These are phyloP conservation scores for Suillus plorans DNA, from an alignment of 768 basidiomycete genomes.

Conservation along the genomic window DNA sequence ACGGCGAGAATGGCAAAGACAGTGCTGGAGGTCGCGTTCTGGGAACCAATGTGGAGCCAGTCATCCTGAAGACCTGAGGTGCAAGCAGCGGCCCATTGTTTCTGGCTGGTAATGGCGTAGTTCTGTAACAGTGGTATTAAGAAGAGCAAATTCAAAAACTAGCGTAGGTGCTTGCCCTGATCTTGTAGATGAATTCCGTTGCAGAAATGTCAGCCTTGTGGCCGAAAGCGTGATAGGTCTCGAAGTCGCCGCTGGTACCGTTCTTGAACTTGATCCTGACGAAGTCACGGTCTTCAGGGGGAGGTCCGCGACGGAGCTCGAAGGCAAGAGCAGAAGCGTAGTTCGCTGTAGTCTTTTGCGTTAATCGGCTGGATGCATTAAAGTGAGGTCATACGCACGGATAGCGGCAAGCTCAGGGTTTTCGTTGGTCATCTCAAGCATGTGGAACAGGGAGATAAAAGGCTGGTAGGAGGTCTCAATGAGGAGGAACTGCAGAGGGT, in stretches of 20 bases:
- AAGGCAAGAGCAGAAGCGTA: constrained; percentile 73
- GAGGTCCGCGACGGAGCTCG: constrained; percentile 73
- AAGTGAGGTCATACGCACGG: constrained; percentile 48
- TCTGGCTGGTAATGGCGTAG: constrained; percentile 44
- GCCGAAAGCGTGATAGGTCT: constrained; percentile 71
- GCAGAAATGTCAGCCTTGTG: constrained; percentile 75
- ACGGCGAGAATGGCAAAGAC: constrained; percentile 35
- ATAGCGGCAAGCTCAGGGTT: constrained; percentile 62
- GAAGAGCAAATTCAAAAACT: not conserved
- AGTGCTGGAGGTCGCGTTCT: constrained; percentile 30
- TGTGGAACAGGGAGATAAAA: constrained; percentile 85
- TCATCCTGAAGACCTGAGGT: constrained; percentile 30
- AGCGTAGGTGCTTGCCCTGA: constrained; percentile 53
- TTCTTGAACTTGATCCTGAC: constrained; percentile 85
- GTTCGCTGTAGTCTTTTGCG: constrained; percentile 47
- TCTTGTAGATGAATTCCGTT: constrained; percentile 82
- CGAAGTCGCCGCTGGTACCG: constrained; percentile 63
- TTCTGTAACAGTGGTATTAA: constrained; percentile 28
- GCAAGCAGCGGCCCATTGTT: constrained; percentile 45
- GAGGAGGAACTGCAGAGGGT: constrained; percentile 77
- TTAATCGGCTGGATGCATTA: constrained; percentile 13
- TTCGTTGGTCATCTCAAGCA: constrained; percentile 59
- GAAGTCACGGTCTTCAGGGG: constrained; percentile 78
- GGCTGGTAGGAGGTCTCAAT: constrained; percentile 86
- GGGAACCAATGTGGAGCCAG: constrained; percentile 30